These are phyloP conservation scores for Boeremia lycopersici DNA, from an alignment of 2,329 filamentous ascomycete genomes.

Conservation along the genomic window DNA sequence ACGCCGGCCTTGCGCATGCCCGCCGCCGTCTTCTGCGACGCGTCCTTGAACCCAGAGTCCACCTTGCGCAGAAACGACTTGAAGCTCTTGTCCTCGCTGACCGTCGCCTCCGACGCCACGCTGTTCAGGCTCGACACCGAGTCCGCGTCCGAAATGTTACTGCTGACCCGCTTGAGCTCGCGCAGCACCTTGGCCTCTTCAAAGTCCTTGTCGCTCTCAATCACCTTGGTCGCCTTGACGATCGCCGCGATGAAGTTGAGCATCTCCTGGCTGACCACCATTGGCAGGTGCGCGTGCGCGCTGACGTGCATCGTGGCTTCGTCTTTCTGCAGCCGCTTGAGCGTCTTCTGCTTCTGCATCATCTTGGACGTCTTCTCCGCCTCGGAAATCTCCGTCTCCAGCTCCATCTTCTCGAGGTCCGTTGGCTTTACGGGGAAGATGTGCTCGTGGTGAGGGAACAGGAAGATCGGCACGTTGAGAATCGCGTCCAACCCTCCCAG, in stretches of 20 bases:
- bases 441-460: conserved; percentile 63
- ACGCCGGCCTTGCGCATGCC: conserved; percentile 56
- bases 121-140: conserved; percentile 20
- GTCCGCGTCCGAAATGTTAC: conserved; percentile 28
- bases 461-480: conserved; percentile 55
- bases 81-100: conserved; percentile 28
- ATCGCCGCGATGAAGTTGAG: conserved; percentile 61
- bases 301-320: conserved; percentile 56
- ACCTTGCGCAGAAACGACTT: conserved; percentile 33
- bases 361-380: conserved; percentile 53
- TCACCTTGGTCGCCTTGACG: conserved; percentile 63
- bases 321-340: conserved; percentile 53
- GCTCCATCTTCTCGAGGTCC: conserved; percentile 37
- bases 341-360: conserved; percentile 48
- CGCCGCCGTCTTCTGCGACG: conserved; percentile 46
- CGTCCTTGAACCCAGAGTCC: conserved; percentile 39
- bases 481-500: conserved; percentile 59
- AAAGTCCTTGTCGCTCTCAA: conserved; percentile 58
- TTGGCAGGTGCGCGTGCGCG: conserved; percentile 57
- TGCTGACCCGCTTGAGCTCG: conserved; percentile 36
- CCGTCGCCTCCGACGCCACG: conserved; percentile 27
- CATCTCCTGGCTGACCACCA: conserved; percentile 57
- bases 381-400: conserved; percentile 49
- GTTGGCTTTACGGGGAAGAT: conserved; percentile 53
- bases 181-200: conserved; percentile 44